Evolutionary conservation across 1,284 basidiomycete species (phyloP).

Genomic region (Cryptococcus floricola): DNA sequence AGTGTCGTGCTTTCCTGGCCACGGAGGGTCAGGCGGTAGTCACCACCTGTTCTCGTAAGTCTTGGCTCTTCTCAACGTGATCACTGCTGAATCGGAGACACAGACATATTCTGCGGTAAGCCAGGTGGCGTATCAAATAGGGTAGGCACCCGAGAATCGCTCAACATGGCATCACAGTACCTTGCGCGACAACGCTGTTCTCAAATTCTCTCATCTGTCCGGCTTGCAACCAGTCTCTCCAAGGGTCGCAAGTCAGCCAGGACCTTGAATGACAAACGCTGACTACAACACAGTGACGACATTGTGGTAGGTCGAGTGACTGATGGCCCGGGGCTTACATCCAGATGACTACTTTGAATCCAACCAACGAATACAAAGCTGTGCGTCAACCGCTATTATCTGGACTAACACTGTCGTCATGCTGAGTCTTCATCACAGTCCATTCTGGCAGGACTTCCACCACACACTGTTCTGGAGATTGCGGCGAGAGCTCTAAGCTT

Average conservation of each 20-base stretch:
- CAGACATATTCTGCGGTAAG: constrained; percentile 36
- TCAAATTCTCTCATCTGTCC: constrained; percentile 19
- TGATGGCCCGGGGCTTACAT: neutral
- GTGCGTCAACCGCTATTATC: constrained; percentile 8
- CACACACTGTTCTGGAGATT: constrained; percentile 25
- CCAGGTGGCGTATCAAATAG: neutral
- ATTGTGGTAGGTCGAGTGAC: constrained; percentile 18
- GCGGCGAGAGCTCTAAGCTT: constrained; percentile 27
- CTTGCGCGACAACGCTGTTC: constrained; percentile 28
- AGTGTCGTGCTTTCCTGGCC: constrained; percentile 19
- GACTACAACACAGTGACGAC: constrained; percentile 22
- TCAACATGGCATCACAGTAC: constrained; percentile 8
- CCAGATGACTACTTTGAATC: constrained; percentile 23
- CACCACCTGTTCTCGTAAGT: constrained; percentile 29
- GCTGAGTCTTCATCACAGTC: constrained; percentile 13
- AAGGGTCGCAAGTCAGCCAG: constrained; percentile 17
- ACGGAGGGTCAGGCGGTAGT: constrained; percentile 28
- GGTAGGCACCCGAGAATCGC: neutral
- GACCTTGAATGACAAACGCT: neutral
- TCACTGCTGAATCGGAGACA: no score
- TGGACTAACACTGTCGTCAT: neutral
- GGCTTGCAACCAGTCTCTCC: constrained; percentile 23
- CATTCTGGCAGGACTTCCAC: constrained; percentile 28
- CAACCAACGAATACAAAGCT: constrained; percentile 28
- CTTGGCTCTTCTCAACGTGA: neutral